Evolutionary conservation across 1,284 basidiomycete genomes (phyloP).

Genomic region (Omphalotus olearius): DNA sequence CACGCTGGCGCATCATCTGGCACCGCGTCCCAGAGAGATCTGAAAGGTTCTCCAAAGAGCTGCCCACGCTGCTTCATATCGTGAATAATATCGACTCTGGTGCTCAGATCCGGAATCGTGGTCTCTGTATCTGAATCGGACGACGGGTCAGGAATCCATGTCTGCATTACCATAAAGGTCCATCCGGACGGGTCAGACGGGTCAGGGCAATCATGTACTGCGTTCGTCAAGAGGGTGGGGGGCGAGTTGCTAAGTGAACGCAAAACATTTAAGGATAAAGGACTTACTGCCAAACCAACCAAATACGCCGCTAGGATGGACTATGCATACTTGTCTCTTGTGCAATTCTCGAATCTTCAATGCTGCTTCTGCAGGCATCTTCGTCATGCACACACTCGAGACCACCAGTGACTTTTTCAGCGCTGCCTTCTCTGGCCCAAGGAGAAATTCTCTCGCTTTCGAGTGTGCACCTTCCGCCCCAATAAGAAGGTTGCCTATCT

Average conservation of each 20-base stretch:
- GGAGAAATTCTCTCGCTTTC: slow-evolving; percentile 3
- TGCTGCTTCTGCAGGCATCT: neutral
- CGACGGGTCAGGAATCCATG: neutral
- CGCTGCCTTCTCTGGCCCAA: slow-evolving; percentile 7
- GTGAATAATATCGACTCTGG: neutral
- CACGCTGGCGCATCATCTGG: slow-evolving; percentile 4
- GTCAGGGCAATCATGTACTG: neutral
- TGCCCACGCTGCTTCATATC: neutral
- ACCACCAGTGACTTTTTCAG: neutral
- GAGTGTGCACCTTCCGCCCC: slow-evolving; percentile 8
- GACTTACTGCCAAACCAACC: neutral
- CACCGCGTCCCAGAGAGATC: neutral
- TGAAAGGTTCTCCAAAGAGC: slow-evolving; percentile 1
- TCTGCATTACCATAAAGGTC: neutral
- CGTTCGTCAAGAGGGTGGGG: too few relatives aligned
- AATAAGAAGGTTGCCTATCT: neutral
- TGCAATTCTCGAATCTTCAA: slow-evolving; percentile 1
- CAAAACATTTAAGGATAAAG: neutral
- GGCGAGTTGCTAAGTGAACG: neutral
- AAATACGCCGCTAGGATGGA: neutral
- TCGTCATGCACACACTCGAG: neutral
- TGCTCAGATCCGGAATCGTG: neutral
- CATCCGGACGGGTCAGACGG: neutral
- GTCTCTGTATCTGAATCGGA: neutral
- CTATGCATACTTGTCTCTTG: neutral